These are phyloP conservation scores for Chrysoporthe cubensis DNA, from an alignment of 2,329 filamentous ascomycete genomes.

Conservation along the genomic window DNA sequence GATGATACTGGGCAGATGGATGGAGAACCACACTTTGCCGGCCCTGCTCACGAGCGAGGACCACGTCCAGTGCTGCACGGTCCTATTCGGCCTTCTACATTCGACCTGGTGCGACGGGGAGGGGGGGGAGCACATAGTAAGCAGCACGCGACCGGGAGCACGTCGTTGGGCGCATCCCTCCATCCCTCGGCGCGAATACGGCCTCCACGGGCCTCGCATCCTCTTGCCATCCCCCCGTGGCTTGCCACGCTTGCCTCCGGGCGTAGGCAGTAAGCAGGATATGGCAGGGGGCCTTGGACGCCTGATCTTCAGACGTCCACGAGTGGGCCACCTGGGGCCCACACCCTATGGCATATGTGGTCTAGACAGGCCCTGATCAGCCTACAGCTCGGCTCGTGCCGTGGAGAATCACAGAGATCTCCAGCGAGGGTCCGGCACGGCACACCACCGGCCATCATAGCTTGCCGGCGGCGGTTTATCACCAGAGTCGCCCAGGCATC, in stretches of 20 bases:
- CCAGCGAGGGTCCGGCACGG: neutral
- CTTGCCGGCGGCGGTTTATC: neutral
- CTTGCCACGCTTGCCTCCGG: neutral
- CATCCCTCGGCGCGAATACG: neutral
- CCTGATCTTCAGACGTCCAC: conserved; percentile 1
- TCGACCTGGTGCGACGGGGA: neutral
- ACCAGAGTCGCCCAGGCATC: neutral
- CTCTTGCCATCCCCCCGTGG: neutral
- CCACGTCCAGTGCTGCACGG: neutral
- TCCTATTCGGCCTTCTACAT: neutral
- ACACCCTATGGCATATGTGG: too few species aligned
- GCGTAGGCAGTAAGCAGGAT: neutral
- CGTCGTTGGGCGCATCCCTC: too few species aligned
- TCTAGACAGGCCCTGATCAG: conserved; percentile 4
- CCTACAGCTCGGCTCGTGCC: neutral
- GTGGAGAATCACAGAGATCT: neutral
- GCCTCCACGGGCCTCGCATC: neutral
- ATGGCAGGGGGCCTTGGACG: neutral
- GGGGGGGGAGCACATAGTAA: too few species aligned
- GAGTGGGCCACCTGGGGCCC: neutral
- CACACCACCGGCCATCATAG: neutral
- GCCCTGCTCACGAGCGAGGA: neutral
- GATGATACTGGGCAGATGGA: neutral
- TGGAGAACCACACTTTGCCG: neutral
- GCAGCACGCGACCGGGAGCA: neutral